Base-by-base conservation (phyloP, 2,329 filamentous ascomycete species). In the Neoscytalidium dimidiatum region DNA sequence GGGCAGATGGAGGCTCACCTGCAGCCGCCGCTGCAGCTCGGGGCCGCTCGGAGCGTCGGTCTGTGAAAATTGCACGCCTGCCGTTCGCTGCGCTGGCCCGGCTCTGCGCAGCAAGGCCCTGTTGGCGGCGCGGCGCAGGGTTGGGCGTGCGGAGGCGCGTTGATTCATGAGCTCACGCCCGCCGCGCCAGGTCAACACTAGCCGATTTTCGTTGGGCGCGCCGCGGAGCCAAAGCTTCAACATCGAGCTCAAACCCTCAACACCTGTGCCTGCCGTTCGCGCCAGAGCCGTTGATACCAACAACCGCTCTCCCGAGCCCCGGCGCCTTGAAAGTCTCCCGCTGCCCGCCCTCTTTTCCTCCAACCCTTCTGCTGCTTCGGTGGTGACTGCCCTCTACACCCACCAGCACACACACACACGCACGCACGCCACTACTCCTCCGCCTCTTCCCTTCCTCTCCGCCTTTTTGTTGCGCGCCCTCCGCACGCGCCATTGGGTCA, bases 391-490 rank as follows among this genome's bases (percentile, higher is more conserved):
- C 66, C 62, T 65, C 63, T 65, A 67, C 69, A 66, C 65, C 52
- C 62, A 48, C 62, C 62, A 41, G 38, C 38, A 41, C 13, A 11
- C 38, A 8, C 5, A 7, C 38, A 41, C n/a, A n/a, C n/a, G n/a
- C n/a, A n/a, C n/a, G n/a, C n/a, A n/a, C n/a, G n/a, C 44, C 17
- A 19, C n/a, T n/a, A 33, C 64, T 28, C 66, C 63, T 66, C 66
- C 66, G 67, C 68, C 67, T 68, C 60, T 49, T 60, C 63, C 21
- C 41, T 46, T 41, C 62, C 62, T 58, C 38, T 53, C 49, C 61
- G 61, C 61, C 49, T 64, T 64, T 64, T 65, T 58, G 56, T 62
- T 66, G 70, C 72, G 71, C 72, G 71, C 58, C 17, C 51, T 48
- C 62, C 62, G 44, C 62, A 53, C 51, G 52, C 62, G 41, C 48